phyloP scores from a whole-genome alignment of 805 yeast genomes.

The Metschnikowia koreensis region DNA sequence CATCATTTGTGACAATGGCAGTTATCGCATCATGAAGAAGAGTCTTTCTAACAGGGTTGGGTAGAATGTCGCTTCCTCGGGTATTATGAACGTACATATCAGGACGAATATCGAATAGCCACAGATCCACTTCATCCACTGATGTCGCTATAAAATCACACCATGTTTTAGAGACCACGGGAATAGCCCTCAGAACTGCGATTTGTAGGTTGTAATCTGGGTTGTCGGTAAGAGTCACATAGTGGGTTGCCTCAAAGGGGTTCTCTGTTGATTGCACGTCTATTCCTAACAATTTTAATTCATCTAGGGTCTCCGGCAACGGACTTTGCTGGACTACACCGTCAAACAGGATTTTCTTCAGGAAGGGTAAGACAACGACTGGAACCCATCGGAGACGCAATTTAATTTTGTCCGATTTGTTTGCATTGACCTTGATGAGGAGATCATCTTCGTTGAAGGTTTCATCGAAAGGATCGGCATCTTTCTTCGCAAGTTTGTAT shows the following conservation, averaged over 20 bases:
- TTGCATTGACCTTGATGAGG: conserved; percentile 17
- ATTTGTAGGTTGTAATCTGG: conserved; percentile 18
- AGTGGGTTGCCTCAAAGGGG: conserved; percentile 24
- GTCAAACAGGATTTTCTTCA: conserved; percentile 14
- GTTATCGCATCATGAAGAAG: conserved; percentile 18
- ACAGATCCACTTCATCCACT: conserved; percentile 15
- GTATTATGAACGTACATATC: conserved; percentile 18
- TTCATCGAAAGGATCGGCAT: conserved; percentile 11
- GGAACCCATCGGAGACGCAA: conserved; percentile 24
- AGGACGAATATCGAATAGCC: conserved; percentile 22
- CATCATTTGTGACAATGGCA: conserved; percentile 4
- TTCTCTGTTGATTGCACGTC: conserved; percentile 23
- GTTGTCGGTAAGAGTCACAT: conserved; percentile 16
- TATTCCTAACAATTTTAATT: conserved; percentile 11
- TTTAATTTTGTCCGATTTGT: conserved; percentile 16
- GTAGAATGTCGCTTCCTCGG: conserved; percentile 12
- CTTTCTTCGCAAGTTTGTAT: conserved; percentile 20
- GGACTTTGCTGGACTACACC: conserved; percentile 16
- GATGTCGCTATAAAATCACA: conserved; percentile 14
- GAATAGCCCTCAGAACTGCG: conserved; percentile 29
- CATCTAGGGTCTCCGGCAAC: conserved; percentile 7
- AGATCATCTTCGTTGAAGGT: conserved; percentile 8
- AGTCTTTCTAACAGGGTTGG: conserved; percentile 9
- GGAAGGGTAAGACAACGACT: conserved; percentile 16
- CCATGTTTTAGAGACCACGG: conserved; percentile 30